Conservation (phyloP, 2,329 filamentous ascomycete species). For the Zymoseptoria passerinii region DNA sequence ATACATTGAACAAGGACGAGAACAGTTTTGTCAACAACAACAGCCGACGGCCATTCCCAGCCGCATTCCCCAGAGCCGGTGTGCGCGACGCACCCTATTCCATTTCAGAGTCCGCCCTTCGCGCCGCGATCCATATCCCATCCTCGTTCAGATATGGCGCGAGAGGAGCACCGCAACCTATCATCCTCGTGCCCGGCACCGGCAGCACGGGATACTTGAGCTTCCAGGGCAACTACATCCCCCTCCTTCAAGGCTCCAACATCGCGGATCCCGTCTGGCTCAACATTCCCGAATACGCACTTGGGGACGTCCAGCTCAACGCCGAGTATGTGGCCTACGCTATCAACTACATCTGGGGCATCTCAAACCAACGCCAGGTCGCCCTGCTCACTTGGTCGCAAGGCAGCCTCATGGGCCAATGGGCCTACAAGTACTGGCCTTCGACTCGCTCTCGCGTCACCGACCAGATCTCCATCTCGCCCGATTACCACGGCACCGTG, state of each 20-base stretch:
- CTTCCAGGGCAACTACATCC: conserved; percentile 42
- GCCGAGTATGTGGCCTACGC: conserved; percentile 50
- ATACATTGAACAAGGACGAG: conserved; percentile 9
- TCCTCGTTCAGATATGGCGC: conserved; percentile 39
- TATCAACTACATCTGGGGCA: conserved; percentile 45
- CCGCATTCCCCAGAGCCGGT: conserved; percentile 32
- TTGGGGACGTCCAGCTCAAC: conserved; percentile 43
- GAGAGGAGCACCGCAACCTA: conserved; percentile 31
- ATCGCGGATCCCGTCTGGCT: conserved; percentile 48
- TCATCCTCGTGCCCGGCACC: conserved; percentile 48
- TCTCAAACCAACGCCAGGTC: conserved; percentile 33
- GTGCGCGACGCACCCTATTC: conserved; percentile 42
- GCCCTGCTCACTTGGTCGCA: conserved; percentile 47
- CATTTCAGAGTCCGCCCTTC: conserved; percentile 38
- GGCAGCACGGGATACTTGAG: conserved; percentile 38
- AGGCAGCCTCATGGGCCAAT: conserved; percentile 44
- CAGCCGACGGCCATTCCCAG: conserved; percentile 8
- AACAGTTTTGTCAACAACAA: conserved; percentile 24
- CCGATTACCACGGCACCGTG: conserved; percentile 45
- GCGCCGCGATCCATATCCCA: conserved; percentile 46
- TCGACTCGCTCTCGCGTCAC: conserved; percentile 38
- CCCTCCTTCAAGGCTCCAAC: conserved; percentile 35
- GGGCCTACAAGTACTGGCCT: conserved; percentile 51
- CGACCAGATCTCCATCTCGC: conserved; percentile 44
- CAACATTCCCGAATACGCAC: conserved; percentile 43